A percentile compares a stretch with the other conserved stretches of the same genome.
Conservation (phyloP, 495 filamentous ascomycete genomes). For the Viridothelium virens region DNA sequence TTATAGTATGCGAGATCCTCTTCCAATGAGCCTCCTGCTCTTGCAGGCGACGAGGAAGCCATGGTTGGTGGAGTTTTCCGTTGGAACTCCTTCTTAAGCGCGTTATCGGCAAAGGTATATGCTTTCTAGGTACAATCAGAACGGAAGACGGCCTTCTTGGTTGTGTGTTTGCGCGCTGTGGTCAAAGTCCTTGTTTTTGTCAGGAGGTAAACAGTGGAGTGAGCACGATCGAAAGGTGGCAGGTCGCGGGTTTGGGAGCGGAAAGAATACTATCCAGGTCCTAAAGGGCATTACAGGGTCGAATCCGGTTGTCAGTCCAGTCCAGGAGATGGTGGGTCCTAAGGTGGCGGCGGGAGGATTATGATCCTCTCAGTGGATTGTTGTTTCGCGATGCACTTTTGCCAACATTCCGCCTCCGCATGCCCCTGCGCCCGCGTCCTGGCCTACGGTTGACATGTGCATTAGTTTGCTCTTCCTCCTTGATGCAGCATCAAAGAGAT, state of each 20-base stretch:
- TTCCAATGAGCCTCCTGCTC: constrained; percentile 38
- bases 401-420: constrained; percentile 11
- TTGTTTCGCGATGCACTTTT: background rate
- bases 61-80: constrained; percentile 7
- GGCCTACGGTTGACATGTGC: background rate
- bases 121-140: background rate
- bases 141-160: background rate
- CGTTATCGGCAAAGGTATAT: background rate
- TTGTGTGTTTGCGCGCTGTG: background rate
- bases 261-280: background rate
- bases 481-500: no score
- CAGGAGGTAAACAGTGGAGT: constrained; percentile 1
- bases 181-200: background rate
- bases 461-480: background rate
- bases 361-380: background rate
- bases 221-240: background rate
- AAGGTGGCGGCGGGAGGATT: background rate
- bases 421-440: background rate
- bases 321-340: background rate
- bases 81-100: background rate
- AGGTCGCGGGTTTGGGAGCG: background rate
- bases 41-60: constrained; percentile 31
- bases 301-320: background rate
- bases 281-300: background rate
- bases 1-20: constrained; percentile 90